Conservation (phyloP, 2,329 filamentous ascomycete genomes). For the Arthrobotrys sinensis region DNA sequence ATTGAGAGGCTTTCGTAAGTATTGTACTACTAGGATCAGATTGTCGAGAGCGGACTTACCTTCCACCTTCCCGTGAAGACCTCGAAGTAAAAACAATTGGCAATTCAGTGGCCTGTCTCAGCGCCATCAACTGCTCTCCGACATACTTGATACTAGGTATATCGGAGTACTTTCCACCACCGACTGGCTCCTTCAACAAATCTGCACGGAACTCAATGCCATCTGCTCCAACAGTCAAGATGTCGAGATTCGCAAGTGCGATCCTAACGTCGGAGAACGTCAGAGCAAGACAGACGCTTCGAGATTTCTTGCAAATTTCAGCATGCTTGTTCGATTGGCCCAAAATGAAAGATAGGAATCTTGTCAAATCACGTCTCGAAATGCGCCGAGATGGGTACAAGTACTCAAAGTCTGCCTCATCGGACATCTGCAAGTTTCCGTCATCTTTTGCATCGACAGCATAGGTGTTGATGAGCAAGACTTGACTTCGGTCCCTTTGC, state of each 20-base stretch:
- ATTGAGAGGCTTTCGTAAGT: slow-evolving; percentile 1
- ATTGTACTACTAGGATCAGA: not conserved
- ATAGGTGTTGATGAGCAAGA: slow-evolving; percentile 82
- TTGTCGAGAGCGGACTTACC: slow-evolving; percentile 13
- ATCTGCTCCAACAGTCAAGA: slow-evolving; percentile 87
- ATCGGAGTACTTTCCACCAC: slow-evolving; percentile 74
- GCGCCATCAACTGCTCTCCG: slow-evolving; percentile 85
- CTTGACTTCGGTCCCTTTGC: slow-evolving; percentile 73
- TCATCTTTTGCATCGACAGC: slow-evolving; percentile 79
- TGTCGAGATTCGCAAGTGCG: slow-evolving; percentile 86
- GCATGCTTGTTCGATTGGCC: slow-evolving; percentile 85
- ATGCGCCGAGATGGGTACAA: slow-evolving; percentile 82
- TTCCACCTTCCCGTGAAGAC: slow-evolving; percentile 77
- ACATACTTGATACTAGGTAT: slow-evolving; percentile 87
- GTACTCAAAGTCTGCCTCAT: slow-evolving; percentile 86
- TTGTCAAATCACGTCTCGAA: slow-evolving; percentile 81
- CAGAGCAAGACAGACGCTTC: slow-evolving; percentile 88
- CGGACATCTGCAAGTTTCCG: slow-evolving; percentile 72
- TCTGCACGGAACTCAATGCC: slow-evolving; percentile 89
- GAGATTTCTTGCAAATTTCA: slow-evolving; percentile 81
- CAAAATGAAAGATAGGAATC: slow-evolving; percentile 83
- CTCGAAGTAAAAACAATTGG: slow-evolving; percentile 92
- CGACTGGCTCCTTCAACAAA: slow-evolving; percentile 76
- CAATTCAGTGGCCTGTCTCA: slow-evolving; percentile 86
- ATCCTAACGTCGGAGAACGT: slow-evolving; percentile 89